These are phyloP conservation scores for Xerocomus nothofagi DNA, from an alignment of 1,284 basidiomycete genomes.

Conservation along the genomic window DNA sequence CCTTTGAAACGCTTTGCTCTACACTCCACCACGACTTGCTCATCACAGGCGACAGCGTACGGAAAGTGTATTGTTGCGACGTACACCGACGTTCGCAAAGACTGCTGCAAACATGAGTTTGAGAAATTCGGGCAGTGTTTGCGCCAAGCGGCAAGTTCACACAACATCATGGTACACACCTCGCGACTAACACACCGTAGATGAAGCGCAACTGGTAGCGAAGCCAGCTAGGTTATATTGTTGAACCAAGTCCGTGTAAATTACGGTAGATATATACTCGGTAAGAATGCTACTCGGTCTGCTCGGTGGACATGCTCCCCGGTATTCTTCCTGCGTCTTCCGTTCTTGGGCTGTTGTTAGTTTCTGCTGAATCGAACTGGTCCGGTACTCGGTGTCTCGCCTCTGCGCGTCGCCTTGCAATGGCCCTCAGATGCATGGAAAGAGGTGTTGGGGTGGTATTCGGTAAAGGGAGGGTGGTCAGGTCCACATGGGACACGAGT, in stretches of 20 bases:
- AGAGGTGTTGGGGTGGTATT: slow-evolving; percentile 58
- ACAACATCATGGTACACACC: neutral
- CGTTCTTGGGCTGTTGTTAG: slow-evolving; percentile 17
- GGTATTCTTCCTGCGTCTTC: slow-evolving; percentile 37
- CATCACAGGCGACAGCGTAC: slow-evolving; percentile 67
- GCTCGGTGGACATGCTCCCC: slow-evolving; percentile 43
- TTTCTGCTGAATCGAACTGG: slow-evolving; percentile 32
- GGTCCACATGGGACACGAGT: slow-evolving; percentile 33
- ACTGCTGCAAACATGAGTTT: slow-evolving; percentile 79
- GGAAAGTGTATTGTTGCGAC: slow-evolving; percentile 76
- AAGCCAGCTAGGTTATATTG: slow-evolving; percentile 3
- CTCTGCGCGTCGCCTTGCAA: slow-evolving; percentile 48
- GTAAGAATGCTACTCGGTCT: slow-evolving; percentile 30
- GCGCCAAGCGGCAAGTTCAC: slow-evolving; percentile 57
- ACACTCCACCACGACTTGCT: slow-evolving; percentile 69
- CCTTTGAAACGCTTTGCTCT: slow-evolving; percentile 64
- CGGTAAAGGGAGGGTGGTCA: slow-evolving; percentile 54
- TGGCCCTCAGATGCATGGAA: slow-evolving; percentile 49
- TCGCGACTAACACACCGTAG: slow-evolving; percentile 37
- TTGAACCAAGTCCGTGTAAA: slow-evolving; percentile 10
- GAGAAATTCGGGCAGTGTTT: slow-evolving; percentile 73
- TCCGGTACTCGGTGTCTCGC: slow-evolving; percentile 36
- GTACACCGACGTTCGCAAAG: slow-evolving; percentile 76
- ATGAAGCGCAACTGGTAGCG: slow-evolving; percentile 66
- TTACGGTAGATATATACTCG: slow-evolving; percentile 27